These are phyloP conservation scores for Tothia fuscella DNA, from an alignment of 2,329 filamentous ascomycete species.

Conservation along the genomic window DNA sequence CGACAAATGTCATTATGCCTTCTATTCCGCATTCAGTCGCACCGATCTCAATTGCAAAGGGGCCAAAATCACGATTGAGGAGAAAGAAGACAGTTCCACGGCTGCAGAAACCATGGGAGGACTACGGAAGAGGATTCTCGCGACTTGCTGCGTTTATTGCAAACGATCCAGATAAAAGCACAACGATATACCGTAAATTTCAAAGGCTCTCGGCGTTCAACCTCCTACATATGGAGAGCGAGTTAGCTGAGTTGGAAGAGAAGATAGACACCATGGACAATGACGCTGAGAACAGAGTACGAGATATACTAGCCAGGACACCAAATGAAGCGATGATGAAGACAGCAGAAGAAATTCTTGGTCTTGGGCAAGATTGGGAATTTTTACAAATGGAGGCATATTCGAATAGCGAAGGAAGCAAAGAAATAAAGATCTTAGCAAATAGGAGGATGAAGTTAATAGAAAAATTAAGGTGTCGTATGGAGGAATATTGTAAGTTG, in stretches of 20 bases:
- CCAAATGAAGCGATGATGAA: constrained; percentile 12
- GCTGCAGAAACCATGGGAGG: too few species aligned
- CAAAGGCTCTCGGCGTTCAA: constrained; percentile 13
- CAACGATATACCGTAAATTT: constrained; percentile 16
- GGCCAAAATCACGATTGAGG: too few species aligned
- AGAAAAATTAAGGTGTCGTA: constrained; percentile 1
- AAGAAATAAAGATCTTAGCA: constrained; percentile 14
- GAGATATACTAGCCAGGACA: neutral
- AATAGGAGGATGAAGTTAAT: neutral
- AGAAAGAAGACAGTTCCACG: too few species aligned
- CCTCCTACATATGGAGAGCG: constrained; percentile 14
- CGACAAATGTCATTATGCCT: too few species aligned
- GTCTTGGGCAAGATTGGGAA: constrained; percentile 14
- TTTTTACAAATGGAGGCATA: constrained; percentile 14
- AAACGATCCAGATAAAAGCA: constrained; percentile 15
- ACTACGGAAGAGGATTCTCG: neutral
- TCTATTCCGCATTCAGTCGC: too few species aligned
- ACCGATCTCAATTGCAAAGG: too few species aligned
- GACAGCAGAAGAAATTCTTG: constrained; percentile 13
- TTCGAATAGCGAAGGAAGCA: constrained; percentile 28
- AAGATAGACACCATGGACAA: constrained; percentile 12
- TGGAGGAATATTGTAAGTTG: constrained; percentile 12
- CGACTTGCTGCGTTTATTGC: constrained; percentile 16
- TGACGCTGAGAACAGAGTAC: neutral
- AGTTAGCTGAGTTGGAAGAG: constrained; percentile 12